Conservation (phyloP, 164 flowering plant species). For the Chloranthus sessilifolius region DNA sequence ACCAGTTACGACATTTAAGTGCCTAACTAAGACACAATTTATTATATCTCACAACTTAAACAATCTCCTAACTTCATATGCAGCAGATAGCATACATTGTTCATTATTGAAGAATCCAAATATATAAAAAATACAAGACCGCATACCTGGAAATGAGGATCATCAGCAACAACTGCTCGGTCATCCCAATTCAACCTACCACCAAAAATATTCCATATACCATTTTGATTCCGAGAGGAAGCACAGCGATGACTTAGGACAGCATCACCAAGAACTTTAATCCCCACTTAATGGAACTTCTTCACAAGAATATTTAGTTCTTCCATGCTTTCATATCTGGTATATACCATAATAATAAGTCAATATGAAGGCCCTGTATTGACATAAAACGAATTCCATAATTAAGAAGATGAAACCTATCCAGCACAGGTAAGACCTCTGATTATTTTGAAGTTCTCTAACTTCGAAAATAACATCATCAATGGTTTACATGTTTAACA, state of each 20-base stretch:
- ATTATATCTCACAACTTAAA: no score
- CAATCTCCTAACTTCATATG: no score
- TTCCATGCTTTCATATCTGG: constrained; percentile 82
- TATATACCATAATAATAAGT: constrained; percentile 7
- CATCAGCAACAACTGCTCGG: constrained; percentile 90
- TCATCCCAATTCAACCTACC: constrained; percentile 97
- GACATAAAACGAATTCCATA: constrained; percentile 1
- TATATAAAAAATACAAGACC: neutral
- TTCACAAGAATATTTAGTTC: constrained; percentile 68
- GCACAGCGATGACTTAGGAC: constrained; percentile 98
- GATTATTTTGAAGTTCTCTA: no score
- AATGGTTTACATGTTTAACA: no score
- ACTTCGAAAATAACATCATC: no score
- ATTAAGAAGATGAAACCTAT: no score
- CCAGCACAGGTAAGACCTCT: no score
- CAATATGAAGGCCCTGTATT: neutral
- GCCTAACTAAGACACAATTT: no score
- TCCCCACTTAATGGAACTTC: constrained; percentile 61
- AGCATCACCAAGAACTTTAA: constrained; percentile 88
- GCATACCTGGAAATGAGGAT: constrained; percentile 96
- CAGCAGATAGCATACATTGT: no score
- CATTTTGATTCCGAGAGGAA: constrained; percentile 70
- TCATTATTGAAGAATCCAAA: neutral
- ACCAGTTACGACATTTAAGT: no score
- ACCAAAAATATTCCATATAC: constrained; percentile 96